These are phyloP conservation scores for Penicillium sp. DNA, from an alignment of 2,329 filamentous ascomycete genomes.

Conservation along the genomic window DNA sequence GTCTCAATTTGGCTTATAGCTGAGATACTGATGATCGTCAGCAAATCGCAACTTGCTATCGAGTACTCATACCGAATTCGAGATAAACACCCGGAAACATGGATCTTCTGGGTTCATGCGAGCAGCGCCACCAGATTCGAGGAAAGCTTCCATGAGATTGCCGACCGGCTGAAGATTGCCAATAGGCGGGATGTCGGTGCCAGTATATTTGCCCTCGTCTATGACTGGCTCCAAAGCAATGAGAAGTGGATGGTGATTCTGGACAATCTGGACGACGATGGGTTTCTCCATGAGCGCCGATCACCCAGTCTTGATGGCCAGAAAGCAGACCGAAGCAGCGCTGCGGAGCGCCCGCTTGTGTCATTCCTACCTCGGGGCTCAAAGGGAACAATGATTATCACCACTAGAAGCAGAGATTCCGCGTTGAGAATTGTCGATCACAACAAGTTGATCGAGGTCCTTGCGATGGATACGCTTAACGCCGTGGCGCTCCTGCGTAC, in stretches of 20 bases:
- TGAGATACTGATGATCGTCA: neutral
- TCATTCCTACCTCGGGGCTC: constrained; percentile 17
- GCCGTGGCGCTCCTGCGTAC: constrained; percentile 30
- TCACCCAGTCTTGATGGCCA: neutral
- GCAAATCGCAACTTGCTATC: neutral
- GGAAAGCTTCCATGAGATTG: constrained; percentile 36
- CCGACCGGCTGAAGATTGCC: constrained; percentile 29
- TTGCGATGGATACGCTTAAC: constrained; percentile 28
- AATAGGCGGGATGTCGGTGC: constrained; percentile 30
- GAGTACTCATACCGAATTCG: constrained; percentile 1
- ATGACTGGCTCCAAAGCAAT: constrained; percentile 22
- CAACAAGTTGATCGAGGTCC: constrained; percentile 13
- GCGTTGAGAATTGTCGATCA: constrained; percentile 9
- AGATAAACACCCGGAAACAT: neutral
- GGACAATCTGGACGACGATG: constrained; percentile 28
- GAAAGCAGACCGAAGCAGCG: neutral
- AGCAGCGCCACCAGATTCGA: constrained; percentile 36
- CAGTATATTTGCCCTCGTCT: constrained; percentile 35
- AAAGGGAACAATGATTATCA: constrained; percentile 22
- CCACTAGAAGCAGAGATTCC: constrained; percentile 13
- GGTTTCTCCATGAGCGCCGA: constrained; percentile 11
- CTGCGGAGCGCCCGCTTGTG: constrained; percentile 1
- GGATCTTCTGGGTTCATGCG: constrained; percentile 40
- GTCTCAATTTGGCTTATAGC: neutral
- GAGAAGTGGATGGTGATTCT: constrained; percentile 27